Base-by-base conservation (phyloP, 306 rosid genomes). In the Cucurbita moschata region DNA sequence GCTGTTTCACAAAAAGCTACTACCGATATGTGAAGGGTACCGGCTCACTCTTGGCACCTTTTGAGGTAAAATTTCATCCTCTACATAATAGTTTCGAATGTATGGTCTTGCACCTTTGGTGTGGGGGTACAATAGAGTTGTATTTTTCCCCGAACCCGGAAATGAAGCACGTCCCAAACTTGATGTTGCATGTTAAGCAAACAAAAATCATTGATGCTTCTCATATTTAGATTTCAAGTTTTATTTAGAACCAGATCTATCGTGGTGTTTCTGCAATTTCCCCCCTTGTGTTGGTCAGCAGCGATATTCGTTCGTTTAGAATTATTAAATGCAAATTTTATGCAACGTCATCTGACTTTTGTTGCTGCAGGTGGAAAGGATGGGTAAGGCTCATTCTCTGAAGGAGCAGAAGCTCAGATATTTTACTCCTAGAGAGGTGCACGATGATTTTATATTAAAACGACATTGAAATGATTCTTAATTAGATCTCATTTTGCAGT, bases 1-100 rank as follows among this genome's bases (percentile, higher is more conserved):
- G 99, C 78, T 94, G 99, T 75, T 94, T 91, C 75, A 94, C 96
- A 5, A 94, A 91, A 86, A 88, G 99, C 82, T 91, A 91, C 82
- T 86, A 83, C 76, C 87, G 96, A 82, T 94, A 91, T 52, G 90
- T 94, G 84, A 94, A 94, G 85, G 97, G 99, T 66, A 94, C 96
- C 18, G 99, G 99, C 75, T 94, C 96, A 37, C 91, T 89, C 78
- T 82, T 94, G 82, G 96, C 97, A 19, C 90, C 92, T 50, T 78
- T 87, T 71, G 78, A 83, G 99, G 99, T 91, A 75, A 43, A 73
- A 43, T 71, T 60, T 81, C 77, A 73, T 59, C 35, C 61, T 56
- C 10, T 39, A 76, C 64, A 43, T 66, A 56, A 7, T 7, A 50
- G 50, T 46, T 23, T 46, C 3, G 12, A 67, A 61, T 37, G 38